These are phyloP conservation scores for Cryphonectria naterciae DNA, from an alignment of 2,329 filamentous ascomycete species.

Conservation along the genomic window DNA sequence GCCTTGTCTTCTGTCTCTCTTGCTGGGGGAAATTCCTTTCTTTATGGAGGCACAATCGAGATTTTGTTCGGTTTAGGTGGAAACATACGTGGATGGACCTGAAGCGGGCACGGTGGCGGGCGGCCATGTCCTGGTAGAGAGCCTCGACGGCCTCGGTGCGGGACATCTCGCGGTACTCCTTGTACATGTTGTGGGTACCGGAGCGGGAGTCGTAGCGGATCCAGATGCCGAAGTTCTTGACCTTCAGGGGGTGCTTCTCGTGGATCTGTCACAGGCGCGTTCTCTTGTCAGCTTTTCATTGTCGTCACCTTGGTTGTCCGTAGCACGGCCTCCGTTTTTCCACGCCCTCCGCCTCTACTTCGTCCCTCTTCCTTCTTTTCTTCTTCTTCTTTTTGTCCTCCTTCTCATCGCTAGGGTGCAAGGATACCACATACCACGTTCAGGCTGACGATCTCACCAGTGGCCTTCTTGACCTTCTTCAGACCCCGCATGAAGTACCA, in stretches of 20 bases:
- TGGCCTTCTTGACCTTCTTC: conserved; percentile 99
- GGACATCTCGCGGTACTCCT: conserved; percentile 99
- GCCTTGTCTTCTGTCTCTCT: not conserved
- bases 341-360: not conserved
- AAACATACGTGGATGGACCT: conserved; percentile 93
- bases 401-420: conserved; percentile 17
- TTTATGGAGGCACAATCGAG: not conserved
- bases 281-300: conserved; percentile 28
- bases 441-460: conserved; percentile 97
- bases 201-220: conserved; percentile 99
- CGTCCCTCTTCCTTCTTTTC: not conserved
- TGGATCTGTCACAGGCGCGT: conserved; percentile 68
- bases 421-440: conserved; percentile 74
- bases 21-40: not conserved
- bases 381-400: conserved; percentile 12
- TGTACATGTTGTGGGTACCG: conserved; percentile 99
- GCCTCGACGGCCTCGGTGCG: conserved; percentile 93
- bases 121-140: conserved; percentile 99
- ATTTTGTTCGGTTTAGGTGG: conserved; percentile 3
- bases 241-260: conserved; percentile 99
- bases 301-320: not conserved
- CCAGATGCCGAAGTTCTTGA: conserved; percentile 99
- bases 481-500: conserved; percentile 99
- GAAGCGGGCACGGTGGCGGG: conserved; percentile 97
- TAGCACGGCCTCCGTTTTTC: not conserved